Evolutionary conservation across 169 alveolate species (phyloP).

Genomic region (Plasmodium billcollinsi): DNA sequence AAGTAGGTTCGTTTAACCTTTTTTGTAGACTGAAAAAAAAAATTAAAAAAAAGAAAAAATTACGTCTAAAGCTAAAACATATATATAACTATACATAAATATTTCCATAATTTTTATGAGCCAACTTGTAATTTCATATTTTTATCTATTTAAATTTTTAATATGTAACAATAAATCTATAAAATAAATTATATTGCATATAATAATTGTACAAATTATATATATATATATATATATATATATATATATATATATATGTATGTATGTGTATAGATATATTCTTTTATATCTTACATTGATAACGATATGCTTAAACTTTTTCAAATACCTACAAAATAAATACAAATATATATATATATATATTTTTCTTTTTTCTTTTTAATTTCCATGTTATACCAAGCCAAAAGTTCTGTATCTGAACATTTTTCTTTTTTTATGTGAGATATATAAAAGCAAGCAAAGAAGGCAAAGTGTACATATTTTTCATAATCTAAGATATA

Average conservation of each 20-base stretch:
- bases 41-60: neutral
- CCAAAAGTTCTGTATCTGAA: conserved; percentile 57
- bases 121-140: neutral
- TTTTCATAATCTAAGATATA: conserved; percentile 72
- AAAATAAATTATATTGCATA: neutral
- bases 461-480: conserved; percentile 73
- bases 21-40: conserved; percentile 55
- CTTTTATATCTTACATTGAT: conserved; percentile 41
- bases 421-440: conserved; percentile 58
- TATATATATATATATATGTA: neutral
- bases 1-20: conserved; percentile 69
- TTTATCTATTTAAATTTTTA: neutral
- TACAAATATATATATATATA: neutral
- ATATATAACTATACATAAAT: neutral
- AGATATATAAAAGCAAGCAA: conserved; percentile 56
- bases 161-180: neutral
- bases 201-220: neutral
- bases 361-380: neutral
- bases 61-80: neutral
- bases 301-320: conserved; percentile 59
- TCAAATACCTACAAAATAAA: conserved; percentile 57
- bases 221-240: neutral
- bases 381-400: conserved; percentile 34
- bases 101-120: neutral
- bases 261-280: neutral